These are phyloP conservation scores for Gaultheria prostrata DNA, from an alignment of 148 eudicot genomes.

Conservation along the genomic window DNA sequence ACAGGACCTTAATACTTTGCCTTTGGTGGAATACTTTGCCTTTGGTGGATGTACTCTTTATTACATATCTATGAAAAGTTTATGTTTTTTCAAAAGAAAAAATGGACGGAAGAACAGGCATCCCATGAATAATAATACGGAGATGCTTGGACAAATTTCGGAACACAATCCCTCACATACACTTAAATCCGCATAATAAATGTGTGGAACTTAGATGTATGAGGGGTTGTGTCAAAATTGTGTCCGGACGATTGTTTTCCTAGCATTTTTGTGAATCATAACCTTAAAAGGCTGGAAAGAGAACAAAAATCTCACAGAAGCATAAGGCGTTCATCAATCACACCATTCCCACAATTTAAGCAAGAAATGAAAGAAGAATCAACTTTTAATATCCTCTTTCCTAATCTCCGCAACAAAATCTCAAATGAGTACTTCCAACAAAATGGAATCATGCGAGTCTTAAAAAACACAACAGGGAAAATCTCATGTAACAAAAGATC, in stretches of 20 bases:
- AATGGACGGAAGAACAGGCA: background rate
- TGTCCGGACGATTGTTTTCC: too few relatives aligned
- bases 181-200: too few relatives aligned
- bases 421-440: background rate
- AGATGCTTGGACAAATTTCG: too few relatives aligned
- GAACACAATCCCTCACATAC: too few relatives aligned
- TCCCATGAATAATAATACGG: background rate
- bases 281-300: background rate
- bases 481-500: constrained; percentile 5
- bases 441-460: background rate
- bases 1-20: too few relatives aligned
- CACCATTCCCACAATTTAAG: background rate
- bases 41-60: too few relatives aligned
- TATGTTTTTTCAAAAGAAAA: too few relatives aligned
- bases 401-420: background rate
- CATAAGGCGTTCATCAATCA: constrained; percentile 3
- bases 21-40: too few relatives aligned
- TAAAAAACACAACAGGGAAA: background rate
- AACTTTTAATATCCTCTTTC: background rate
- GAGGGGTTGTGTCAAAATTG: too few relatives aligned
- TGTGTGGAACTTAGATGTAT: too few relatives aligned
- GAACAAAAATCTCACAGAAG: background rate
- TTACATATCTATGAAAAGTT: too few relatives aligned
- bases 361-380: background rate
- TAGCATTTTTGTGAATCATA: too few relatives aligned